phyloP scores from a whole-genome alignment of 148 eudicot species.

The Hydrangea macrophylla region DNA sequence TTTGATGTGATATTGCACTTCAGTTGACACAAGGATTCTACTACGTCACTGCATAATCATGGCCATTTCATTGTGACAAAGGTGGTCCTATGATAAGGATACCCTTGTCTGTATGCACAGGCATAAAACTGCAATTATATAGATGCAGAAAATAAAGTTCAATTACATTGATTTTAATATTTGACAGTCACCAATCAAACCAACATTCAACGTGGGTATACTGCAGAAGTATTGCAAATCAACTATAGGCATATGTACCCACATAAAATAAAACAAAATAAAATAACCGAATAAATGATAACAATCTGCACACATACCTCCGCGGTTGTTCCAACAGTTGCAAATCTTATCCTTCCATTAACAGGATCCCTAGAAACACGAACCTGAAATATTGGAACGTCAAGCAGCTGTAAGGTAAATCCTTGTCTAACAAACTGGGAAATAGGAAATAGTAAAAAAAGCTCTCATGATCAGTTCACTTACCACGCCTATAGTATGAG shows the following conservation, averaged over 20 bases:
- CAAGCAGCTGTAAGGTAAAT: constrained; percentile 8
- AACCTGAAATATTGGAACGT: constrained; percentile 41
- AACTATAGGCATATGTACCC: neutral
- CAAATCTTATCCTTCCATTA: constrained; percentile 48
- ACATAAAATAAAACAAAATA: neutral
- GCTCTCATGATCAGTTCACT: constrained; percentile 20
- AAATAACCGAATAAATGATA: neutral
- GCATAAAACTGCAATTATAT: too few species aligned
- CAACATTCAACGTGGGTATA: neutral
- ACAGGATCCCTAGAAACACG: constrained; percentile 53
- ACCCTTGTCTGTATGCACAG: too few species aligned
- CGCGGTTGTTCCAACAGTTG: constrained; percentile 82
- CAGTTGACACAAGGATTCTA: constrained; percentile 6
- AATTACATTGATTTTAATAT: neutral
- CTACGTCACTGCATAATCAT: neutral
- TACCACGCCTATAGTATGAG: constrained; percentile 86
- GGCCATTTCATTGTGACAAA: neutral
- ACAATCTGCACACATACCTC: constrained; percentile 47
- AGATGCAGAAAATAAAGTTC: too few species aligned
- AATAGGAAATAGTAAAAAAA: constrained; percentile 7
- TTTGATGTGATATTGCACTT: too few species aligned
- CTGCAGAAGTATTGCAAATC: neutral
- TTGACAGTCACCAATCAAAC: neutral
- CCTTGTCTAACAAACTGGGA: neutral
- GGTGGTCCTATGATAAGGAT: too few species aligned